Base-by-base conservation (phyloP, 208 protist genomes). In the Phytomonas serpens region DNA sequence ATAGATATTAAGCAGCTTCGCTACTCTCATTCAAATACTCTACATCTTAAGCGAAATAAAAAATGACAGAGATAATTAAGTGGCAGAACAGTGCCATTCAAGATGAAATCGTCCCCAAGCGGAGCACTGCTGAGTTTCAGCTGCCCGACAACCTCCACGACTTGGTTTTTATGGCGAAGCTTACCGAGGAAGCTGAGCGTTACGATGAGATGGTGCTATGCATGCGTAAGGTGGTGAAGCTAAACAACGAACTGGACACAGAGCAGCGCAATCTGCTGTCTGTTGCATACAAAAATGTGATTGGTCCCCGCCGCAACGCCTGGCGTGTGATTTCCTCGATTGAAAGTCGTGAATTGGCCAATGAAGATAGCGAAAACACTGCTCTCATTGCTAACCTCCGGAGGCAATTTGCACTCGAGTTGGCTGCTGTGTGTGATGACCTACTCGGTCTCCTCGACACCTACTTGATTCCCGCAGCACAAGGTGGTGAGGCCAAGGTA, bases 281-380 rank as follows among this genome's bases (percentile, higher is more conserved):
- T 32, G 98, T 99, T 67, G 99, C 99, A 6, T 99, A 99, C 93
- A 99, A 99, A 87, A 99, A 99, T 80, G 97, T 99, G 40, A 98
- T 99, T 79, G 98, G 98, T 77, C 84, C 97, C 34, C 93, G 98
- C 72, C 98, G 99, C 77, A 98, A 99, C 47, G 97, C 98, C 51
- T 99, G 98, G 97, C 92, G 99, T 76, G 98, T 99, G 64, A 95
- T 99, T 68, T 98, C 93, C 36, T 96, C 94, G 34, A 98, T 99
- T 71, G 98, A 99, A 85, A 86, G 94, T 75, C 98, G 98, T 63
- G 97, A 99, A 81, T 91, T 92, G 80, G 84, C 78, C 67, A 94
- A 93, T 76, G 93, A 94, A 64, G 93, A 85, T 80, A 88, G 81
- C 51, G 83, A 84, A 37, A 95, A 98, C 71, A 79, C 98, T 29